These are phyloP conservation scores for Trichoderma asperellum DNA, from an alignment of 2,329 filamentous ascomycete genomes.

Conservation along the genomic window DNA sequence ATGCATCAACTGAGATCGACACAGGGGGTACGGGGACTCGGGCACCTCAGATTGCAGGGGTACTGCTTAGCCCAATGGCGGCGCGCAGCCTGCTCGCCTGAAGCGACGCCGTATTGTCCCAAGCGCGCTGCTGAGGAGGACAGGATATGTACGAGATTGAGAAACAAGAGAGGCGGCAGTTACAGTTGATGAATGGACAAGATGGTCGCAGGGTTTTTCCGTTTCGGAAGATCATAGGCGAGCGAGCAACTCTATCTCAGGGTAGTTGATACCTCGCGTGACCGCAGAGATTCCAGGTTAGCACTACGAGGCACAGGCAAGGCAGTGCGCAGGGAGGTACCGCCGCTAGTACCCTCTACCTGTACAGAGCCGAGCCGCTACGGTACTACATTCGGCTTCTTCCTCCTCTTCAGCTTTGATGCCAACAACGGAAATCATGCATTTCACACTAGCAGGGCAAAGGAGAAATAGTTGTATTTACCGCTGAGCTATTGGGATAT, in stretches of 20 bases:
- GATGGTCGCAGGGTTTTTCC: constrained; percentile 18
- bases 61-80: constrained; percentile 6
- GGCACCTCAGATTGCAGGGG: constrained; percentile 27
- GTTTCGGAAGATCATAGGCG: constrained; percentile 22
- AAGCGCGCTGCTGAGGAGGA: background rate
- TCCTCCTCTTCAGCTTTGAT: background rate
- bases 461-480: background rate
- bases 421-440: background rate
- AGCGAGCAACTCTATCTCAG: background rate
- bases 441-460: background rate
- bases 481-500: background rate
- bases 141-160: background rate
- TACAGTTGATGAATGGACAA: background rate
- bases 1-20: constrained; percentile 27
- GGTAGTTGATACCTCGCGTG: background rate
- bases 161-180: background rate
- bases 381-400: background rate
- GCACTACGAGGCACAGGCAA: background rate
- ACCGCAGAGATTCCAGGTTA: background rate
- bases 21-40: constrained; percentile 29
- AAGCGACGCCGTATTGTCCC: constrained; percentile 3
- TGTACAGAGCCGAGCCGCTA: background rate
- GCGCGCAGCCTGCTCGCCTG: constrained; percentile 2
- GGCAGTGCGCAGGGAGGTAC: background rate
- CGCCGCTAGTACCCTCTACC: background rate